phyloP scores from a whole-genome alignment of 2,329 filamentous ascomycete species.

The Penicillium thymicola region DNA sequence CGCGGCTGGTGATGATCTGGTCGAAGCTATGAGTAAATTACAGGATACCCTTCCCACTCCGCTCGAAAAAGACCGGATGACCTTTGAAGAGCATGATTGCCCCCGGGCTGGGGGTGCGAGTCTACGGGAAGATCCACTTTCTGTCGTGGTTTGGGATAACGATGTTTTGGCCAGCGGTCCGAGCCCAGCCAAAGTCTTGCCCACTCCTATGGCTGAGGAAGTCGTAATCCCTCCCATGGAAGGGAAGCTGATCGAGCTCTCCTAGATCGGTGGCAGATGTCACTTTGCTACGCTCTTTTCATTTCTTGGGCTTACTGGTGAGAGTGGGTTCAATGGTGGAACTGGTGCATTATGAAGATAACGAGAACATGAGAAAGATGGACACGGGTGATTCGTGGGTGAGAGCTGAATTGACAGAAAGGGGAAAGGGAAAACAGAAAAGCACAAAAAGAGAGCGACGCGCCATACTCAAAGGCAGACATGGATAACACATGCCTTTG shows the following conservation, averaged over 20 bases:
- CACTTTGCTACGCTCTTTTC: not conserved
- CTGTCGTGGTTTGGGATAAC: not conserved
- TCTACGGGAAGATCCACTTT: not conserved
- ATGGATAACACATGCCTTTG: not conserved
- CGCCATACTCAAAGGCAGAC: not conserved
- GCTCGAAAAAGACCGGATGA: not conserved
- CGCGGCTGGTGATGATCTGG: not conserved
- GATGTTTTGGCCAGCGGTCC: not conserved
- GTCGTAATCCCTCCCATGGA: not conserved
- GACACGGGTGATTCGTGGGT: not conserved
- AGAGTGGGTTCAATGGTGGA: not conserved
- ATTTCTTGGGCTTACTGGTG: too few species aligned
- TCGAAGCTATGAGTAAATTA: not conserved
- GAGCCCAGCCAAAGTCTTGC: not conserved
- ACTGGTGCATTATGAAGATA: too few species aligned
- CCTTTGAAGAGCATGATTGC: not conserved
- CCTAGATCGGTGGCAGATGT: not conserved
- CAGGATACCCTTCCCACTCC: too few species aligned
- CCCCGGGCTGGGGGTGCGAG: not conserved
- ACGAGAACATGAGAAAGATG: not conserved
- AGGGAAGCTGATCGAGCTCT: not conserved
- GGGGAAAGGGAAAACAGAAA: not conserved
- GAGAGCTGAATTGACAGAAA: not conserved
- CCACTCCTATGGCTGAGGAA: too few species aligned
- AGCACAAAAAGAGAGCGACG: not conserved